Evolutionary conservation across 805 yeast genomes (phyloP).

Genomic region (Ascoidea rubescens): DNA sequence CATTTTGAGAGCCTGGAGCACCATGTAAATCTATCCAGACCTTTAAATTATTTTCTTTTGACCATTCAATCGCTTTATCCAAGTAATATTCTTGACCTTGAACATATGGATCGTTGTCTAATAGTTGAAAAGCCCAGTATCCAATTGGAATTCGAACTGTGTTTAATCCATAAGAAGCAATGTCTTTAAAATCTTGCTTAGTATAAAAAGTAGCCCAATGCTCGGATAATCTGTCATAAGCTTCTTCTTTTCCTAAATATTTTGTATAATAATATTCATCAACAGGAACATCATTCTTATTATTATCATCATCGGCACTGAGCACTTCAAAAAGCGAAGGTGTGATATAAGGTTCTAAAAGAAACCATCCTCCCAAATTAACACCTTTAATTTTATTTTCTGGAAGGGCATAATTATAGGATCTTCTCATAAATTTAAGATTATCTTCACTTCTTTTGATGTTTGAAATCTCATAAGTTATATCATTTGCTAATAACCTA

Average conservation of each 20-base stretch:
- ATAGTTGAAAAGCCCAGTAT: constrained; percentile 73
- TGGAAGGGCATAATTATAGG: neutral
- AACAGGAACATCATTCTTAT: constrained; percentile 40
- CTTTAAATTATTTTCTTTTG: constrained; percentile 41
- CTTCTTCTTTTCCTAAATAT: constrained; percentile 45
- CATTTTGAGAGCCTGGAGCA: constrained; percentile 94
- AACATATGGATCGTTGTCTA: constrained; percentile 70
- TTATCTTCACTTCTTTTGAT: neutral
- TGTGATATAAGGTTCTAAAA: constrained; percentile 74
- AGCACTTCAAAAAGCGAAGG: constrained; percentile 56
- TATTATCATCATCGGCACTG: constrained; percentile 18
- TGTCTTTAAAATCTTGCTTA: constrained; percentile 53
- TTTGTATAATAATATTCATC: constrained; percentile 70
- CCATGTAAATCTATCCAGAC: constrained; percentile 94
- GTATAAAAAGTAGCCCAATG: constrained; percentile 78
- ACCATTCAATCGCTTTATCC: constrained; percentile 72
- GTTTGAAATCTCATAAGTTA: too few species aligned
- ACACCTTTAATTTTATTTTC: constrained; percentile 44
- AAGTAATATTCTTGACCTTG: constrained; percentile 65
- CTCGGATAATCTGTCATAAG: constrained; percentile 32
- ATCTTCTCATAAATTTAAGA: neutral
- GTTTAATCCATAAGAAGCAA: constrained; percentile 56
- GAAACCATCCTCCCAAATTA: constrained; percentile 84
- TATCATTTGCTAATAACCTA: too few species aligned
- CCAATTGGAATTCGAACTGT: constrained; percentile 86